phyloP scores from a whole-genome alignment of 371 early-diverging fungal genomes.

The Zychaea mexicana region DNA sequence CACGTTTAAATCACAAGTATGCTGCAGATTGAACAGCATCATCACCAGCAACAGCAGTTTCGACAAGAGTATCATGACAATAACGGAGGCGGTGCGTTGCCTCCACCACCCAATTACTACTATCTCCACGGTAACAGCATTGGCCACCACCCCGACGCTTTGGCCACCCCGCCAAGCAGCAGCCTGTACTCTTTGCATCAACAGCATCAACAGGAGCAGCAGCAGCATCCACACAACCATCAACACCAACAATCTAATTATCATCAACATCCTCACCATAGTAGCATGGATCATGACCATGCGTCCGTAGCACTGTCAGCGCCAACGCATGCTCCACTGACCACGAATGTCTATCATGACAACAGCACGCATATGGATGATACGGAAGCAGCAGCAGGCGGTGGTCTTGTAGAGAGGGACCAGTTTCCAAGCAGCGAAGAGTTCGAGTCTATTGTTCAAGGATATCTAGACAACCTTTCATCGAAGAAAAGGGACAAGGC shows the following conservation, averaged over 20 bases:
- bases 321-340: conserved; percentile 97
- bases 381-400: background rate
- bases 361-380: background rate
- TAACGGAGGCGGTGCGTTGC: background rate
- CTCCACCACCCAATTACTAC: conserved; percentile 9
- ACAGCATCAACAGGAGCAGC: background rate
- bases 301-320: conserved; percentile 72
- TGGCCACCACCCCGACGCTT: conserved; percentile 9
- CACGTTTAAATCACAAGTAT: background rate
- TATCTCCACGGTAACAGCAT: conserved; percentile 8
- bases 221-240: background rate
- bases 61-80: conserved; percentile 2
- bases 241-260: background rate
- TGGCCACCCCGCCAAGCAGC: conserved; percentile 7
- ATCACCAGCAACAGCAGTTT: background rate
- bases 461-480: conserved; percentile 56
- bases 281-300: conserved; percentile 2
- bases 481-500: conserved; percentile 68
- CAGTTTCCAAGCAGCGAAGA: conserved; percentile 43
- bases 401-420: conserved; percentile 19
- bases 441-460: conserved; percentile 50
- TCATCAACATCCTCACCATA: background rate
- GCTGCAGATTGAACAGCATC: conserved; percentile 2
- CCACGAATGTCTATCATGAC: conserved; percentile 78
- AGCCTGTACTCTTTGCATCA: conserved; percentile 2